Conservation (phyloP, 306 rosid species). For the Elaeagnus macrophylla region DNA sequence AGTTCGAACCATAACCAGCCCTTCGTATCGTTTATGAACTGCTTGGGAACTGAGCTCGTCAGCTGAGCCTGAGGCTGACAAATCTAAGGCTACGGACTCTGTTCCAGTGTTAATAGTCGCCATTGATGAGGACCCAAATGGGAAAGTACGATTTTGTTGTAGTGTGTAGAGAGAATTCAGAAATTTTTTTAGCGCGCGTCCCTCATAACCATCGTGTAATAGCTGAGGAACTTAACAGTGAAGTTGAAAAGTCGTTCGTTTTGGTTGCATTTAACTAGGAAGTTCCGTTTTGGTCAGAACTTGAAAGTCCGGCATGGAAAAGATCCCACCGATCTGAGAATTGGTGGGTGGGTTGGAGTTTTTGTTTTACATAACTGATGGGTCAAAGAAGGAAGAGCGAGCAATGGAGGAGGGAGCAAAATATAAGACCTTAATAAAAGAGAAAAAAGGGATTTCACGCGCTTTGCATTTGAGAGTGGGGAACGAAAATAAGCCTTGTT, state of each 20-base stretch:
- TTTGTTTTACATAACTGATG: slow-evolving; percentile 4
- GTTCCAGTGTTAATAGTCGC: slow-evolving; percentile 47
- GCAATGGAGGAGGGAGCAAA: slow-evolving; percentile 8
- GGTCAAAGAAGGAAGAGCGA: slow-evolving; percentile 10
- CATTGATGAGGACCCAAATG: slow-evolving; percentile 34
- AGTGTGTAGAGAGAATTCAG: not conserved
- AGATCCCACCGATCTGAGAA: slow-evolving; percentile 27
- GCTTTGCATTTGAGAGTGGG: slow-evolving; percentile 37
- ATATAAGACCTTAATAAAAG: not conserved
- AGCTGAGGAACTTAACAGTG: slow-evolving; percentile 5
- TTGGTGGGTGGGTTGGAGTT: not conserved
- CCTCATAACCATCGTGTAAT: slow-evolving; percentile 1
- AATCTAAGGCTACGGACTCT: slow-evolving; percentile 24
- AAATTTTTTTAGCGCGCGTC: slow-evolving; percentile 1
- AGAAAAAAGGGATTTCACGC: slow-evolving; percentile 20
- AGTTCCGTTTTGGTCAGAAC: slow-evolving; percentile 27
- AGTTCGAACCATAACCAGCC: slow-evolving; percentile 65
- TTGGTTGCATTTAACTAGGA: slow-evolving; percentile 31
- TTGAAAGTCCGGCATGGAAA: slow-evolving; percentile 36
- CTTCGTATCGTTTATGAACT: slow-evolving; percentile 71
- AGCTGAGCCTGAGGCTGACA: slow-evolving; percentile 18
- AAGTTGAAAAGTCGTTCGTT: slow-evolving; percentile 8
- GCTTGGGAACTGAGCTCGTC: slow-evolving; percentile 65
- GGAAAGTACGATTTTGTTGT: not conserved
- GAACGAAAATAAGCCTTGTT: not conserved